Base-by-base conservation (phyloP, 2,329 filamentous ascomycete genomes). In the Blastomyces gilchristii region DNA sequence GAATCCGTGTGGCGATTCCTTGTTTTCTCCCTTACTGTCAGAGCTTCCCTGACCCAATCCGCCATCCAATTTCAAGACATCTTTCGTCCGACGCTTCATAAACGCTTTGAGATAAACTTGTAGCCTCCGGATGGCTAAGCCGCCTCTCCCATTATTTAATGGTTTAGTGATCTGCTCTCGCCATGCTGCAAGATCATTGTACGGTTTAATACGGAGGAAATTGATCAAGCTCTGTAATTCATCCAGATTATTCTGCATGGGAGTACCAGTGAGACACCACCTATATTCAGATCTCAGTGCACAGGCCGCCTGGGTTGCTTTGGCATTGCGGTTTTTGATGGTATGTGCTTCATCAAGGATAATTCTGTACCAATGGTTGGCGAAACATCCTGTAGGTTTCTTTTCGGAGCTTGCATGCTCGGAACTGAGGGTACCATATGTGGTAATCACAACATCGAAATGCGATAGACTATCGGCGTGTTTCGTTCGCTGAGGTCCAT, bases 21-120 rank as follows among this genome's bases (percentile, higher is more conserved):
- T 78, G 16, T 83, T 85, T 4, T 81, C 80, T 58, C 83, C 79
- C 4, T 76, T 75, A 0, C 75, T 75, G 63, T 74, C 75, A 45
- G 73, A 75, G 34, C 88, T 86, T 47, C 89, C 89, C 34, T 89
- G 87, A 65, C 89, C 89, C 22, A 95, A 79, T 0, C 90, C 90
- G 12, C 90, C 90, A 12, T 90, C 90, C 69, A 91, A 83, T 76
- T 94, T 96, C 65, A 99, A 79, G n/a, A 99, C 90, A 28, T 96
- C 91, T 76, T 99, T 99, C 9, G 92, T 97, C 52, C 94, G 86
- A n/a, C 94, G 87, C 79, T 97, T 96, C 94, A 99, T 99, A 78
- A 96, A 96, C 62, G 91, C 93, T 62, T 89, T 88, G 3, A 99
- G 79, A 65, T 96, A 86, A 63, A 88, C 86, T 68, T 96, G 91